A percentile compares a stretch with the other conserved stretches of the same genome.
phyloP scores from a whole-genome alignment of 106 monocot genomes.

The Phalaenopsis aphrodite region DNA sequence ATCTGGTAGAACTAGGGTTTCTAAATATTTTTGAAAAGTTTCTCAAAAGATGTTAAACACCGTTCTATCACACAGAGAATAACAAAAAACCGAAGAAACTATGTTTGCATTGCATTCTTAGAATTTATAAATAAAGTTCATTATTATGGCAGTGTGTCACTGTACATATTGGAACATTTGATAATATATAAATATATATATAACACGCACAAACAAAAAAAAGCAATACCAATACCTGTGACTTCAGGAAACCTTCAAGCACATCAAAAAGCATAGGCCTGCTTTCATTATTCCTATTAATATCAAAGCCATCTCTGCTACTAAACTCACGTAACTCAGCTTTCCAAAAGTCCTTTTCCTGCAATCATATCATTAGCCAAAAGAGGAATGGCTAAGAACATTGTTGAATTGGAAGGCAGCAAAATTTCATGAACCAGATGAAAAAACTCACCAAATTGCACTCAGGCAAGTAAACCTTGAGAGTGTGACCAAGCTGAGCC shows the following conservation, averaged over 20 bases:
- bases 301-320: constrained; percentile 64
- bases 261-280: constrained; percentile 87
- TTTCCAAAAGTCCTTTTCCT: constrained; percentile 96
- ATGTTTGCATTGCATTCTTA: too few relatives aligned
- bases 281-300: constrained; percentile 60
- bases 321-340: constrained; percentile 78
- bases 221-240: constrained; percentile 42
- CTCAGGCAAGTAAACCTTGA: constrained; percentile 93
- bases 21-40: too few relatives aligned
- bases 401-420: background rate
- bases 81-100: too few relatives aligned
- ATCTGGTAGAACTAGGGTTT: too few relatives aligned
- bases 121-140: too few relatives aligned
- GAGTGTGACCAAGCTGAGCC: constrained; percentile 83
- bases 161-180: too few relatives aligned
- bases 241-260: constrained; percentile 94
- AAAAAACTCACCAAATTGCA: constrained; percentile 77
- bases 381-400: background rate
- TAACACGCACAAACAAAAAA: too few relatives aligned
- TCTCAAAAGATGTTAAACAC: too few relatives aligned
- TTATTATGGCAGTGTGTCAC: too few relatives aligned
- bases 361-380: constrained; percentile 8
- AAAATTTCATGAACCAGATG: constrained; percentile 4
- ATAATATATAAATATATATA: background rate
- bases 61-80: too few relatives aligned